Percentiles rank a stretch among this genome's conserved stretches.
These are phyloP conservation scores for Clonostachys chloroleuca DNA, from an alignment of 2,329 filamentous ascomycete genomes.

Conservation along the genomic window DNA sequence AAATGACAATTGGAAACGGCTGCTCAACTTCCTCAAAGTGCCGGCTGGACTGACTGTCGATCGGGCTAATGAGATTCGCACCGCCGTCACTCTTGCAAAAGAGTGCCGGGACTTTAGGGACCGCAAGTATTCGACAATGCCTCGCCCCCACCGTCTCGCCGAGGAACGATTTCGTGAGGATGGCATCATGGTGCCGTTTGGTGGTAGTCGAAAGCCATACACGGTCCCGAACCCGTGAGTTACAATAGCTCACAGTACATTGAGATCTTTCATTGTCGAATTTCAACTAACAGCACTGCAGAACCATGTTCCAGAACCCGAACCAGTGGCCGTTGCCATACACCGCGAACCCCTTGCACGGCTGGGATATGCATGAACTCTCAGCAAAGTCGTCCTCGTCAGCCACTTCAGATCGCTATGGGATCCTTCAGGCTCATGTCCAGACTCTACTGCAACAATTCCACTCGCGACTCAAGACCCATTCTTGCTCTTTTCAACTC, in stretches of 20 bases:
- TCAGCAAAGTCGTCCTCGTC: background rate
- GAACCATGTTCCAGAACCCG: background rate
- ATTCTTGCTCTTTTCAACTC: background rate
- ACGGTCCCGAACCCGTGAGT: slow-evolving; percentile 1
- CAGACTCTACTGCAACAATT: background rate
- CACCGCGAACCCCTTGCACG: slow-evolving; percentile 3
- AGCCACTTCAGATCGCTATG: background rate
- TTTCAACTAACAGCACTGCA: background rate
- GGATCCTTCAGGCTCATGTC: background rate
- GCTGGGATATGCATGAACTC: slow-evolving; percentile 25
- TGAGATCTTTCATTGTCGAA: background rate
- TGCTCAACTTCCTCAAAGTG: background rate
- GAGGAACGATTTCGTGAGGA: slow-evolving; percentile 8
- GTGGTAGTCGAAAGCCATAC: background rate
- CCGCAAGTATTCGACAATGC: background rate
- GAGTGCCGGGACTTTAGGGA: background rate
- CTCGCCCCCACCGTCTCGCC: slow-evolving; percentile 5
- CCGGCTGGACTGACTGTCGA: background rate
- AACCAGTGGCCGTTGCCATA: background rate
- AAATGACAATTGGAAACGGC: slow-evolving; percentile 1
- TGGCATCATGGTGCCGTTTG: slow-evolving; percentile 13
- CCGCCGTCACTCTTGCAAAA: background rate
- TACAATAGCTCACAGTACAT: too few relatives aligned
- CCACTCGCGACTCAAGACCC: background rate
- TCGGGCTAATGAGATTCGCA: background rate